These are phyloP conservation scores for Pisolithus tinctorius DNA, from an alignment of 768 basidiomycete genomes.

Conservation along the genomic window DNA sequence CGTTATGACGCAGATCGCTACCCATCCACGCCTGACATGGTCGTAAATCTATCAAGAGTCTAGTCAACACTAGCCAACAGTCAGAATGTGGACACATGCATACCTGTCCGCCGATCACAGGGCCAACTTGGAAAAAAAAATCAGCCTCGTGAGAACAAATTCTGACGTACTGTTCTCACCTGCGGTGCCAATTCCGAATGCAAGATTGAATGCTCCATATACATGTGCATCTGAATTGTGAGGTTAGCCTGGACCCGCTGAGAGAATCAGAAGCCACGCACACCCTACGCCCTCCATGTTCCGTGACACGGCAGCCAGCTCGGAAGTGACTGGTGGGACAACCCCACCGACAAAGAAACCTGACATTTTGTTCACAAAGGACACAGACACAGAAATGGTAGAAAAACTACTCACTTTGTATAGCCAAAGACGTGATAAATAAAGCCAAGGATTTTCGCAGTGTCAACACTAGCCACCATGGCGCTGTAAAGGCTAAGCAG, in stretches of 20 bases:
- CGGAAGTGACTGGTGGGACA: slow-evolving; percentile 56
- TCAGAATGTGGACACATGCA: slow-evolving; percentile 5
- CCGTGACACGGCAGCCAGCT: slow-evolving; percentile 56
- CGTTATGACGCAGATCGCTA: slow-evolving; percentile 45
- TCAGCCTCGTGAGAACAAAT: slow-evolving; percentile 1
- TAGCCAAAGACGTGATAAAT: slow-evolving; percentile 35
- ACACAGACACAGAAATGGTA: not conserved
- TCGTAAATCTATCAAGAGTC: slow-evolving; percentile 47
- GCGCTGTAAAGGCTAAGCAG: slow-evolving; percentile 46
- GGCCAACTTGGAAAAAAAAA: slow-evolving; percentile 44
- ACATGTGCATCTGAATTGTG: slow-evolving; percentile 54
- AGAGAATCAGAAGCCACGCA: slow-evolving; percentile 25
- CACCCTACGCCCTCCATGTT: slow-evolving; percentile 62
- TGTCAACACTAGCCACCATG: slow-evolving; percentile 57
- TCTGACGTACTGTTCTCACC: slow-evolving; percentile 31
- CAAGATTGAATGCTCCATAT: slow-evolving; percentile 69
- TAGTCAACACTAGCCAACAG: not conserved
- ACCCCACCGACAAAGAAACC: slow-evolving; percentile 58
- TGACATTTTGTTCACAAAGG: slow-evolving; percentile 18
- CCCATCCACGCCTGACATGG: slow-evolving; percentile 51
- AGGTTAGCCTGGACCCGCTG: not conserved
- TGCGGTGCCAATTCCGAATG: slow-evolving; percentile 58
- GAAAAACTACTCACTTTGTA: slow-evolving; percentile 44
- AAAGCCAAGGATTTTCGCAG: slow-evolving; percentile 44
- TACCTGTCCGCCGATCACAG: slow-evolving; percentile 64